phyloP scores from a whole-genome alignment of 805 yeast genomes.

The Lachancea quebecensis region DNA sequence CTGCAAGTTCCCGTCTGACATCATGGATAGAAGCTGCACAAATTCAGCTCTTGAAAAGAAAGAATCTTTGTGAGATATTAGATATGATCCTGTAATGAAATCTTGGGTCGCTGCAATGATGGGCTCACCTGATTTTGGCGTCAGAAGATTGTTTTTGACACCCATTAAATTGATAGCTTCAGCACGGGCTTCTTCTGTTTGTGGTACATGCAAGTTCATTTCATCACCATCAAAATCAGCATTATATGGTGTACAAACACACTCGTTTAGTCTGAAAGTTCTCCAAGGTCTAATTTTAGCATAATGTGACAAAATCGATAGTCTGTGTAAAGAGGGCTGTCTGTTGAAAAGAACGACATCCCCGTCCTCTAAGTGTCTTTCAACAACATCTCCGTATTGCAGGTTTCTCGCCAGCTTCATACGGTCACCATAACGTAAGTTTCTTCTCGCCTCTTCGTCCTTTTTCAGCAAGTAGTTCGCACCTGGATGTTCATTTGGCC shows the following conservation, averaged over 20 bases:
- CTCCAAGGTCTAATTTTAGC: conserved; percentile 98
- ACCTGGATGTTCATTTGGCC: conserved; percentile 90
- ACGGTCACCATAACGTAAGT: conserved; percentile 83
- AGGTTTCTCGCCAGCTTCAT: conserved; percentile 66
- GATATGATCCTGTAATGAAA: conserved; percentile 92
- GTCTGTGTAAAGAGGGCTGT: conserved; percentile 94
- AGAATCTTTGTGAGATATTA: conserved; percentile 88
- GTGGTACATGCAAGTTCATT: conserved; percentile 98
- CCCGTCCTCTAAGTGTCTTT: conserved; percentile 95
- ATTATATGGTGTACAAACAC: conserved; percentile 98
- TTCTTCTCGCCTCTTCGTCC: conserved; percentile 80
- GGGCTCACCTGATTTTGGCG: conserved; percentile 98
- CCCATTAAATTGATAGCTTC: conserved; percentile 99
- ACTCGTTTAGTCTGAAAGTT: conserved; percentile 91
- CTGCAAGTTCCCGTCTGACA: conserved; percentile 85
- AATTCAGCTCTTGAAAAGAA: conserved; percentile 85
- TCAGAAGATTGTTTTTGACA: conserved; percentile 85
- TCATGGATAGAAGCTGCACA: conserved; percentile 80
- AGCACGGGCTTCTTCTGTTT: conserved; percentile 97
- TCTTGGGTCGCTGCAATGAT: conserved; percentile 99
- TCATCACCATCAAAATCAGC: conserved; percentile 99
- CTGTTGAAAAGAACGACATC: conserved; percentile 93
- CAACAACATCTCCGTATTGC: conserved; percentile 86
- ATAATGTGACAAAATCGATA: conserved; percentile 89
- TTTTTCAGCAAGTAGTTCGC: conserved; percentile 86